Conservation (phyloP, 345 rosid genomes). For the Pelargonium nanum region DNA sequence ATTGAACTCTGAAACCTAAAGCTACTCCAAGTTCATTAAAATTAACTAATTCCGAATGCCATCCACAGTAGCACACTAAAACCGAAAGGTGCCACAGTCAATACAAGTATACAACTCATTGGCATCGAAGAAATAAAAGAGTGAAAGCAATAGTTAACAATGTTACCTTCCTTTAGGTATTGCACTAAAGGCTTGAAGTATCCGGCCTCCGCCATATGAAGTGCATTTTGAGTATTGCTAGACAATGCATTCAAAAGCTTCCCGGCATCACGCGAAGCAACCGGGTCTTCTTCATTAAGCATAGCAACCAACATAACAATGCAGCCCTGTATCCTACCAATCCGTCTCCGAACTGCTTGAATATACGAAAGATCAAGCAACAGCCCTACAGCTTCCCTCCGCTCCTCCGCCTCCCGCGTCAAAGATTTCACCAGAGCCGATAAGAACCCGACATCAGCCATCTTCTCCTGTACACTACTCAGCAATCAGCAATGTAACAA, state of each 20-base stretch:
- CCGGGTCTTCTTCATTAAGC: slow-evolving; percentile 39
- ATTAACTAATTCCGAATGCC: neutral
- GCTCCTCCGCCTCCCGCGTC: slow-evolving; percentile 43
- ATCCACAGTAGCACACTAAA: too few species aligned
- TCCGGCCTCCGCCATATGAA: slow-evolving; percentile 77
- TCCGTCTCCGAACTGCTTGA: slow-evolving; percentile 39
- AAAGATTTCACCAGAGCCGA: slow-evolving; percentile 49
- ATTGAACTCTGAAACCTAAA: too few species aligned
- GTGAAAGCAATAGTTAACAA: too few species aligned
- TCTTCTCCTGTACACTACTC: slow-evolving; percentile 43
- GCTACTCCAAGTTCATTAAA: neutral
- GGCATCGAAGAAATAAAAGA: too few species aligned
- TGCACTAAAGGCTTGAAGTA: slow-evolving; percentile 59
- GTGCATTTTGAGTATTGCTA: slow-evolving; percentile 55
- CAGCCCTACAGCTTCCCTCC: slow-evolving; percentile 53
- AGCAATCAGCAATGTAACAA: too few species aligned
- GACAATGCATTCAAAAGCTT: slow-evolving; percentile 48
- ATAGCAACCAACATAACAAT: slow-evolving; percentile 53
- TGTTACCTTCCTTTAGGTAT: slow-evolving; percentile 42
- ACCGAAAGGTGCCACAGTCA: too few species aligned
- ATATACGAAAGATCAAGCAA: slow-evolving; percentile 42
- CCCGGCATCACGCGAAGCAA: slow-evolving; percentile 42
- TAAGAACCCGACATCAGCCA: slow-evolving; percentile 39
- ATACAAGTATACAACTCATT: too few species aligned
- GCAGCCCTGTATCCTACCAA: slow-evolving; percentile 60